phyloP scores from a whole-genome alignment of 2,329 filamentous ascomycete genomes.

The Ustilaginoidea virens region DNA sequence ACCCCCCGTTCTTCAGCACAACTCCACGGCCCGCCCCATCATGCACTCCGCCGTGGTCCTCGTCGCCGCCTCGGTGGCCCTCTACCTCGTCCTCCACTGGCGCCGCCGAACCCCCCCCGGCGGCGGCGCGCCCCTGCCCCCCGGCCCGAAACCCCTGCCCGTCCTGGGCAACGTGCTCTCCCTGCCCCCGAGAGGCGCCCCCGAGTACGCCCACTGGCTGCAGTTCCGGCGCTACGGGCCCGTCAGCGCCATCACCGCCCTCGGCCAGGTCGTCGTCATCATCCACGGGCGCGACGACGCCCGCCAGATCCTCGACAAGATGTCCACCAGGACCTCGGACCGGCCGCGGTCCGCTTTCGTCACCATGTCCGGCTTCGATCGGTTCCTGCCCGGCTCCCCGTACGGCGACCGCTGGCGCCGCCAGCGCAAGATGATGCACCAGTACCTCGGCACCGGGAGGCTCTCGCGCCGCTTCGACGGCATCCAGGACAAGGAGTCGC shows the following conservation, averaged over 20 bases:
- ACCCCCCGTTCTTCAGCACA: too few species aligned
- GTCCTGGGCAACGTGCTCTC: constrained; percentile 5
- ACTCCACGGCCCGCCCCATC: too few species aligned
- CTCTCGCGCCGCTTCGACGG: constrained; percentile 21
- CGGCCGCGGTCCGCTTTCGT: constrained; percentile 17
- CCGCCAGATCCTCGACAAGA: constrained; percentile 21
- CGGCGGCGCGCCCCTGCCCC: constrained; percentile 4
- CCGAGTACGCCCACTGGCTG: constrained; percentile 4
- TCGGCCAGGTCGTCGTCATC: constrained; percentile 25
- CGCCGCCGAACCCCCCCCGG: too few species aligned
- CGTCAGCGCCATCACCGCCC: constrained; percentile 18
- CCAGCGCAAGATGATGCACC: constrained; percentile 29
- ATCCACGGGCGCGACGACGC: constrained; percentile 21
- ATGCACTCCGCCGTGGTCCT: too few species aligned
- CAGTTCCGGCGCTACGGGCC: constrained; percentile 24
- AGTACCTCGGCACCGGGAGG: constrained; percentile 25
- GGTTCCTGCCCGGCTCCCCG: constrained; percentile 5
- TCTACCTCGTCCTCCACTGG: too few species aligned
- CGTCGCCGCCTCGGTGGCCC: too few species aligned
- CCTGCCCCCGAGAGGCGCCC: constrained; percentile 1
- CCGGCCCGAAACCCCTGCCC: constrained; percentile 5
- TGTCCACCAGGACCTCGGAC: constrained; percentile 18
- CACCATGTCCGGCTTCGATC: constrained; percentile 20
- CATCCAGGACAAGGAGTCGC: constrained; percentile 27
- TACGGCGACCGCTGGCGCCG: constrained; percentile 22